Evolutionary conservation across 23 red algal species (phyloP), one percentile per base, ranked within the genome.

Genomic region (Gracilaria gracilis): DNA sequence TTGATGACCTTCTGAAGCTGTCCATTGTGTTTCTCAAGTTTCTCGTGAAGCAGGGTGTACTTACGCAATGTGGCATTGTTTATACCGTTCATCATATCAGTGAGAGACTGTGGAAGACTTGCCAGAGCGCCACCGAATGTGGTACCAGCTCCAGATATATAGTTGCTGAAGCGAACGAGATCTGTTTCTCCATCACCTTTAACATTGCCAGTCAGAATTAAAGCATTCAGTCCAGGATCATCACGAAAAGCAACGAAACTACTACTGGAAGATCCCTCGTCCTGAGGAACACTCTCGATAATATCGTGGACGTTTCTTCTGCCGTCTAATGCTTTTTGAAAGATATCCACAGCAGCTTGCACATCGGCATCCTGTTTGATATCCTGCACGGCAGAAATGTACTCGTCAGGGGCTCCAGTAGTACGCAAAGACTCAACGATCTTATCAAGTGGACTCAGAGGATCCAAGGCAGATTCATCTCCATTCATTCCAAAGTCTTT

Each of bases 141-240:
- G 3, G 65, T 70, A 70, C 65, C 65, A 35, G 65, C 65, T 15
- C 65, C 65, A 31, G 65, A 70, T 15, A 70, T 14, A 35, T 70
- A 39, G 65, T 70, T 70, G 29, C 65, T 70, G 65, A 70, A 39
- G 65, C 65, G 65, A 28, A 70, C n/a, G 35, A 70, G 15, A 24
- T 70, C 65, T 35, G 65, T 70, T 70, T 70, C 65, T 34, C 65
- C 65, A 70, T 70, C 35, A n/a, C n/a, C 27, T 13, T 3, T n/a
- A 70, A 70, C 65, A 37, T 31, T 34, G 4, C 65, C 65, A 14
- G 11, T 70, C 35, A 70, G 29, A 39, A 70, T 19, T 37, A 39
- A 19, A 24, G 37, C 38, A 40, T 75, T 75, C 2, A 75, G 14
- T 7, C 37, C 69, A 48, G 69, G 69, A 75, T 75, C 69, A 75